Base-by-base conservation (phyloP, 805 yeast genomes). In the Teunomyces tritomae region DNA sequence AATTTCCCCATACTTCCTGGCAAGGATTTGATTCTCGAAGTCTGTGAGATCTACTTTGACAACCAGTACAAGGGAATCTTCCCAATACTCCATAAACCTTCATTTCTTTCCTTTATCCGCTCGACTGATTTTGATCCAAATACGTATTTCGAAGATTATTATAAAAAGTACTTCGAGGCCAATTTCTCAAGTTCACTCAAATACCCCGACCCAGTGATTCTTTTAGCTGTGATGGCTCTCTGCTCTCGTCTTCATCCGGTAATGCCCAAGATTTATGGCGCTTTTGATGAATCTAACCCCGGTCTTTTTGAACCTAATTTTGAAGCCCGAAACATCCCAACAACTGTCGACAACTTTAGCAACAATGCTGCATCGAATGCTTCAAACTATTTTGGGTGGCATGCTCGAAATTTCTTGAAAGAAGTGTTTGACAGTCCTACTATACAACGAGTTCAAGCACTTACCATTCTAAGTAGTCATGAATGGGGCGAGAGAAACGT, bases 401-500 rank as follows among this genome's bases (percentile, higher is more conserved):
- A 68, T 50, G 71, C 74, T 5, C 55, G 72, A 39, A 54, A 52
- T 33, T 30, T 54, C 4, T 44, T 70, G n/a, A 57, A 57, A 32
- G 64, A 66, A 28, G 65, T 63, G 5, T 69, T 70, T 52, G 76
- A 70, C 49, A 60, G 64, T 44, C 74, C 76, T 2, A 56, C 71
- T 3, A 56, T 71, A 4, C 73, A 66, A 42, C 47, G 72, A 28
- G 64, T 69, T 5, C 76, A 70, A 48, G 72, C 74, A 2, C 52
- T 71, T 27, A 49, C 67, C 1, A 62, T 71, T 43, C 50, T 70
- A 4, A 65, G 72, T 45, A 62, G 69, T 47, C 74, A 70, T 56
- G 73, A 70, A 52, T 70, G 76, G 74, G 74, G 74, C 0, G 71
- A 67, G 47, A 65, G 63, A 13, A 65, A 67, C 49, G 64, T 61